Percentiles rank a stretch among this genome's conserved stretches.
phyloP scores from a whole-genome alignment of 2,329 filamentous ascomycete species.

The Sporothrix brasiliensis region DNA sequence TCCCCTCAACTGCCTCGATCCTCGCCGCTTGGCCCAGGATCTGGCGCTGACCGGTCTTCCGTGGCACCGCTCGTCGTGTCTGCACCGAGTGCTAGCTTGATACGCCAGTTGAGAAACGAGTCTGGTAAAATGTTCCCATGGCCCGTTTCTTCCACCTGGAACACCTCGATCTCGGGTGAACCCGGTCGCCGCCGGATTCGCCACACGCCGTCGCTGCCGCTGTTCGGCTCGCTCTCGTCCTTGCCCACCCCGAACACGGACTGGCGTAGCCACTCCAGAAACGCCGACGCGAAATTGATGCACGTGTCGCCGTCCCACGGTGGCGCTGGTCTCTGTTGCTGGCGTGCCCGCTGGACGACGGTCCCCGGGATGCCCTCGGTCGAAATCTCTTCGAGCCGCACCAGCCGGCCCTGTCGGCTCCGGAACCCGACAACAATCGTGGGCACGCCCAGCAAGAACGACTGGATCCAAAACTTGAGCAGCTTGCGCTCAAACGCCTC shows the following conservation, averaged over 20 bases:
- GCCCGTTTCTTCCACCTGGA: slow-evolving; percentile 71
- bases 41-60: background rate
- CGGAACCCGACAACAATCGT: slow-evolving; percentile 91
- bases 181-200: slow-evolving; percentile 69
- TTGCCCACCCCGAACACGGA: slow-evolving; percentile 47
- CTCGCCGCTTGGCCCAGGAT: background rate
- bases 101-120: slow-evolving; percentile 76
- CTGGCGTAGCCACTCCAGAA: slow-evolving; percentile 71
- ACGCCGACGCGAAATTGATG: slow-evolving; percentile 81
- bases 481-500: slow-evolving; percentile 85
- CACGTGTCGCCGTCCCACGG: slow-evolving; percentile 89
- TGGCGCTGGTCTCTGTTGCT: background rate
- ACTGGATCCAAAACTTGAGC: slow-evolving; percentile 95
- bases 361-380: slow-evolving; percentile 77
- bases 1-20: background rate
- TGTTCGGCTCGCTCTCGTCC: slow-evolving; percentile 36
- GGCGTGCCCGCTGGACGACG: slow-evolving; percentile 41
- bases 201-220: slow-evolving; percentile 67
- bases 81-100: slow-evolving; percentile 52
- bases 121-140: slow-evolving; percentile 75
- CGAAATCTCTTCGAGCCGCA: slow-evolving; percentile 73
- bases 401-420: slow-evolving; percentile 69
- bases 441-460: slow-evolving; percentile 88
- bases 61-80: slow-evolving; percentile 26
- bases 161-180: slow-evolving; percentile 70